A percentile compares a stretch with the other conserved stretches of the same genome.
Evolutionary conservation across 1,284 basidiomycete genomes (phyloP).

Genomic region (Rhodotorula sp.): DNA sequence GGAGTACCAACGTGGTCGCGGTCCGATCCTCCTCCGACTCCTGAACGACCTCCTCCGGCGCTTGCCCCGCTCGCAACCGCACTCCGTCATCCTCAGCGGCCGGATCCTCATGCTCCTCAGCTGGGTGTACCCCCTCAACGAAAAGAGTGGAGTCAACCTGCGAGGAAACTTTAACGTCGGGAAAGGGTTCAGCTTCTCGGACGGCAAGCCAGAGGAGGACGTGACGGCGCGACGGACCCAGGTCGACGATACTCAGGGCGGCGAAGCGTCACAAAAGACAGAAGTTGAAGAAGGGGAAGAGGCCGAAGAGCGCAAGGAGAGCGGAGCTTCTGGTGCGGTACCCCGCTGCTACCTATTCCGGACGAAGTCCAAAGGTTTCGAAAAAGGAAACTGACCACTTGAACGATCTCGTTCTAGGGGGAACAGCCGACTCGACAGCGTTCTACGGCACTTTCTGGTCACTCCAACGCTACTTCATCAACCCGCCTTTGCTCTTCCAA

Average conservation of each 20-base stretch:
- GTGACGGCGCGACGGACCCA: constrained; percentile 1
- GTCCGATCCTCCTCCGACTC: constrained; percentile 74
- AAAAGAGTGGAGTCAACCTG: constrained; percentile 84
- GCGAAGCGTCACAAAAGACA: not conserved
- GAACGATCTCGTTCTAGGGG: not conserved
- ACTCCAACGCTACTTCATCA: constrained; percentile 56
- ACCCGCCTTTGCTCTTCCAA: constrained; percentile 43
- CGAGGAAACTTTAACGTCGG: constrained; percentile 71
- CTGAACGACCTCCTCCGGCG: constrained; percentile 81
- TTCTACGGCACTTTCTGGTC: constrained; percentile 84
- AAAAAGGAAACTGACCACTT: too few species aligned
- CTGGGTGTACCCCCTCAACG: constrained; percentile 78
- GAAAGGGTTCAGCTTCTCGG: constrained; percentile 51
- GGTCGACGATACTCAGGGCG: constrained; percentile 8
- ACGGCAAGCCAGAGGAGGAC: constrained; percentile 21
- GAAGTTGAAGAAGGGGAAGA: constrained; percentile 6
- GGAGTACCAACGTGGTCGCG: constrained; percentile 80
- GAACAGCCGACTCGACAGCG: constrained; percentile 44
- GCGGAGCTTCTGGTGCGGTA: not conserved
- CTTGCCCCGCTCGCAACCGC: constrained; percentile 74
- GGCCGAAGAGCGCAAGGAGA: constrained; percentile 3
- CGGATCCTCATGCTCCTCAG: constrained; percentile 81
- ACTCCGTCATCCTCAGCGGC: constrained; percentile 75
- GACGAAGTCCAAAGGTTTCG: too few species aligned
- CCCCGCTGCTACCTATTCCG: too few species aligned